These are phyloP conservation scores for Euphorbia tirucalli DNA, from an alignment of 345 rosid species.

Conservation along the genomic window DNA sequence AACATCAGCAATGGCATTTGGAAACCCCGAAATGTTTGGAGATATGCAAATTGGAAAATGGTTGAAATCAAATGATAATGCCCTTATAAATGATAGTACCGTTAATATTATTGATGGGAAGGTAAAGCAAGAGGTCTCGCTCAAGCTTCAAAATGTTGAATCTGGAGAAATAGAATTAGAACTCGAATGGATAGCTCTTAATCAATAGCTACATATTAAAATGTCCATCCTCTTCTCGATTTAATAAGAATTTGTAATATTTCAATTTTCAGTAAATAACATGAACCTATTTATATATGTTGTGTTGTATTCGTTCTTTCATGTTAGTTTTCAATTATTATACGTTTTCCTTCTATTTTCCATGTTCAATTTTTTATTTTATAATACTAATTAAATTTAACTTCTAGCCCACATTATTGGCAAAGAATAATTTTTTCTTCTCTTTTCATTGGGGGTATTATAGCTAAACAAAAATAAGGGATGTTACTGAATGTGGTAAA, in stretches of 20 bases:
- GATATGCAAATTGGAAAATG: slow-evolving; percentile 97
- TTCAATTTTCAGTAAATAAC: neutral
- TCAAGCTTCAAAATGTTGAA: slow-evolving; percentile 96
- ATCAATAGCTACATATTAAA: slow-evolving; percentile 42
- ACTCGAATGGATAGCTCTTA: slow-evolving; percentile 78
- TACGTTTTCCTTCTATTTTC: too few species aligned
- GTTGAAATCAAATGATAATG: slow-evolving; percentile 82
- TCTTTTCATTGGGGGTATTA: too few species aligned
- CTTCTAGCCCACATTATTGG: too few species aligned
- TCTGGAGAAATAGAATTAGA: slow-evolving; percentile 77
- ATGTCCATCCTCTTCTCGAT: neutral
- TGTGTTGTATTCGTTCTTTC: neutral
- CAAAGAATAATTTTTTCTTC: too few species aligned
- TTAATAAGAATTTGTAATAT: slow-evolving; percentile 16
- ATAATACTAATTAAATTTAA: too few species aligned
- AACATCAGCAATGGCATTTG: slow-evolving; percentile 91
- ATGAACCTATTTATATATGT: neutral
- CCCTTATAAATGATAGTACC: slow-evolving; percentile 77
- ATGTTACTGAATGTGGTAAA: too few species aligned
- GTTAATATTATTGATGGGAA: slow-evolving; percentile 88
- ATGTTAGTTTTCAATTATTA: too few species aligned
- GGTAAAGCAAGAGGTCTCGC: slow-evolving; percentile 67
- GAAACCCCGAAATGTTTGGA: slow-evolving; percentile 85
- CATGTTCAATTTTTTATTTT: neutral
- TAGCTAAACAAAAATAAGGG: too few species aligned